Evolutionary conservation across 805 yeast genomes (phyloP).

Genomic region (Candida koratica): DNA sequence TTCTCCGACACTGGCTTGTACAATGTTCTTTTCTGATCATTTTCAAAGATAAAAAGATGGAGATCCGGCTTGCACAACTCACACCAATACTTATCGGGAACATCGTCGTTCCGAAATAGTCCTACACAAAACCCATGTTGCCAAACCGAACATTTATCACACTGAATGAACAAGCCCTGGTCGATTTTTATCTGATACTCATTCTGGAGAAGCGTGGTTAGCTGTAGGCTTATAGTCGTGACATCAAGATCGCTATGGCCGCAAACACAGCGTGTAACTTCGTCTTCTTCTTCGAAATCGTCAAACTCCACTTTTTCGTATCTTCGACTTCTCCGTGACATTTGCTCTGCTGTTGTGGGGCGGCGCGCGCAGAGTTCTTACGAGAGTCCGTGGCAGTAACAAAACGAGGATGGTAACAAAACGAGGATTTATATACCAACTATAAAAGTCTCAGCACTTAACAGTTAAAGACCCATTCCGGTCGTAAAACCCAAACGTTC

Average conservation of each 20-base stretch:
- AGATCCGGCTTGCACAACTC: slow-evolving; percentile 84
- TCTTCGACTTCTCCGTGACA: slow-evolving; percentile 17
- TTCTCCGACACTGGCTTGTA: slow-evolving; percentile 41
- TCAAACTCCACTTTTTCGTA: slow-evolving; percentile 12
- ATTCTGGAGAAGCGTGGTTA: slow-evolving; percentile 23
- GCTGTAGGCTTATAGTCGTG: slow-evolving; percentile 21
- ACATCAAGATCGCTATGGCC: slow-evolving; percentile 35
- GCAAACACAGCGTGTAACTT: slow-evolving; percentile 42
- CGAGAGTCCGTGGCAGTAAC: no score
- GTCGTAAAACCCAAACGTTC: slow-evolving; percentile 78
- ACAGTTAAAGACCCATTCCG: slow-evolving; percentile 48
- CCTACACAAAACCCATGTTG: slow-evolving; percentile 98
- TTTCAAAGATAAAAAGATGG: slow-evolving; percentile 49
- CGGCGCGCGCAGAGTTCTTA: no score
- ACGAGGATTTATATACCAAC: no score
- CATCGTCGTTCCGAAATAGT: slow-evolving; percentile 62
- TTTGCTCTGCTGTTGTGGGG: no score
- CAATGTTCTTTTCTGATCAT: slow-evolving; percentile 27
- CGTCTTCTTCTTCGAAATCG: slow-evolving; percentile 28
- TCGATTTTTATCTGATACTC: slow-evolving; percentile 41
- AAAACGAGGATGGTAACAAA: no score
- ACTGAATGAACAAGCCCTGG: slow-evolving; percentile 70
- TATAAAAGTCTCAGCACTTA: no score
- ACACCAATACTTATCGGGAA: slow-evolving; percentile 95
- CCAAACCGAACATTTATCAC: slow-evolving; percentile 93